Percentiles rank a stretch among this genome's conserved stretches.
Conservation (phyloP, 163 green algal genomes). For the Scenedesmus sp. region DNA sequence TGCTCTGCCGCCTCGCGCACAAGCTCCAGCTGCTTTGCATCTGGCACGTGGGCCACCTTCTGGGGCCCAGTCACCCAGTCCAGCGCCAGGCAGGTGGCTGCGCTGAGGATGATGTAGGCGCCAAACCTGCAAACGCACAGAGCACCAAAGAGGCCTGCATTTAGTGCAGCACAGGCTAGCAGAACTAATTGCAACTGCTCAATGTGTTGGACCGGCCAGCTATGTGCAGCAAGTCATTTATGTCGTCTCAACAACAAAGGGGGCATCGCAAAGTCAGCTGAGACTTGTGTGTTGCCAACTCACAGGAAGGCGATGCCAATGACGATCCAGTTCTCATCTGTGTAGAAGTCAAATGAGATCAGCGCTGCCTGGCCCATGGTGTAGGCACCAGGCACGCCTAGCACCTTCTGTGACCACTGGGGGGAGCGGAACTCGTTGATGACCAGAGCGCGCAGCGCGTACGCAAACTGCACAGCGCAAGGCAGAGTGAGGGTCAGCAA, state of each 20-base stretch:
- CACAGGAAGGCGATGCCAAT: constrained; percentile 56
- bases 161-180: background rate
- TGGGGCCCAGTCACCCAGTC: constrained; percentile 42
- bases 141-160: background rate
- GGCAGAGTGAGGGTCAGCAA: background rate
- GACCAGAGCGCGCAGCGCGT: constrained; percentile 68
- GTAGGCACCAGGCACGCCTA: constrained; percentile 13
- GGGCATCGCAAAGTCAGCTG: background rate
- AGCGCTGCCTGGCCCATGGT: constrained; percentile 69
- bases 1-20: constrained; percentile 35
- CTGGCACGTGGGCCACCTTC: constrained; percentile 6
- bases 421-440: constrained; percentile 85
- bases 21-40: constrained; percentile 36
- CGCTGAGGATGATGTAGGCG: constrained; percentile 33
- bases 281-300: background rate
- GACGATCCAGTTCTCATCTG: constrained; percentile 52
- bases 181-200: background rate
- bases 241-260: background rate
- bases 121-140: constrained; percentile 17
- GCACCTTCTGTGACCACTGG: constrained; percentile 56
- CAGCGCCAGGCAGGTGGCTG: constrained; percentile 30
- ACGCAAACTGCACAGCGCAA: constrained; percentile 60
- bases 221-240: background rate
- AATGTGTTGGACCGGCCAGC: background rate
- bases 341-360: constrained; percentile 68